Percentiles rank a stretch among this genome's conserved stretches.
These are phyloP conservation scores for Suillus sp. DNA, from an alignment of 768 basidiomycete genomes.

Conservation along the genomic window DNA sequence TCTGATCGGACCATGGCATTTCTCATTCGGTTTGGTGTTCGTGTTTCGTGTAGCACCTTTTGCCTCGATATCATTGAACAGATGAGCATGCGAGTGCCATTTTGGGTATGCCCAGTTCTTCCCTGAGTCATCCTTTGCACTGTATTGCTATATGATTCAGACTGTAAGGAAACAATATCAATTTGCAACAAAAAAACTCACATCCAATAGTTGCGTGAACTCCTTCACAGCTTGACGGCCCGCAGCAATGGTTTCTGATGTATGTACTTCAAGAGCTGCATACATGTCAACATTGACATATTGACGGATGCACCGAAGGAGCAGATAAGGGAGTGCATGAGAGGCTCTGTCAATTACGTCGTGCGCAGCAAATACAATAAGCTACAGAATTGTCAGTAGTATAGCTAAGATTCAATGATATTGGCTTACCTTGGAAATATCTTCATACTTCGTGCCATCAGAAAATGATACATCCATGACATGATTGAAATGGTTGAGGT, in stretches of 20 bases:
- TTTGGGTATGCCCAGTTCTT: constrained; percentile 39
- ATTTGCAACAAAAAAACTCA: constrained; percentile 12
- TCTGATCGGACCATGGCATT: constrained; percentile 31
- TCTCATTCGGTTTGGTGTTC: constrained; percentile 37
- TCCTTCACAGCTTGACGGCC: constrained; percentile 22
- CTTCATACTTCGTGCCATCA: constrained; percentile 40
- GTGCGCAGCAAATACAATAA: constrained; percentile 32
- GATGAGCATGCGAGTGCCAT: constrained; percentile 32
- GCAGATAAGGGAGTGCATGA: constrained; percentile 21
- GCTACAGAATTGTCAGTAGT: constrained; percentile 17
- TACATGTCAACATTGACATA: constrained; percentile 37
- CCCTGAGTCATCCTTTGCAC: background rate
- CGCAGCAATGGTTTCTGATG: constrained; percentile 26
- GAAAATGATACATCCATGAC: constrained; percentile 28
- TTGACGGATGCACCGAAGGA: constrained; percentile 32
- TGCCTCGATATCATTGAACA: constrained; percentile 32
- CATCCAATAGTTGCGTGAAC: constrained; percentile 26
- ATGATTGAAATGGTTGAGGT: constrained; percentile 36
- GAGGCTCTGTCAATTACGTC: constrained; percentile 22
- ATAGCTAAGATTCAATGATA: background rate
- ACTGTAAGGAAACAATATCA: background rate
- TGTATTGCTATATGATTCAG: constrained; percentile 4
- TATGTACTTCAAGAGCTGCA: constrained; percentile 35
- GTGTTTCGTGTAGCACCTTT: constrained; percentile 36
- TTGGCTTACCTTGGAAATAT: constrained; percentile 36